Percentiles rank a stretch among this genome's conserved stretches.
Evolutionary conservation across 1,284 basidiomycete species (phyloP).

Genomic region (Lignosus rhinocerotis): DNA sequence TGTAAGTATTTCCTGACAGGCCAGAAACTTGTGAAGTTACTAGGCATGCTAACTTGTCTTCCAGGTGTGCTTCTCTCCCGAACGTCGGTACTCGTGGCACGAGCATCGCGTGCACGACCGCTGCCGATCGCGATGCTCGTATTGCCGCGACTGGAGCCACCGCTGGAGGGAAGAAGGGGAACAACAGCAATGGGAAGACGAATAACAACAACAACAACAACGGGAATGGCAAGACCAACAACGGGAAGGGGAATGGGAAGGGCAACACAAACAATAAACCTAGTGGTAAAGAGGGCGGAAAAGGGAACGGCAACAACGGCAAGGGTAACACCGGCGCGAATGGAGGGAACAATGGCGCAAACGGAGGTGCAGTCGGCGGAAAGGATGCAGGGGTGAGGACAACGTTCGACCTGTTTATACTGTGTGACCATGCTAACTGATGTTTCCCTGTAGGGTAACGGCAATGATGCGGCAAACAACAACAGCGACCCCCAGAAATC

Average conservation of each 20-base stretch:
- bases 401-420: background rate
- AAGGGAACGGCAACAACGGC: background rate
- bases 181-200: background rate
- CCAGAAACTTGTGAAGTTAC: background rate
- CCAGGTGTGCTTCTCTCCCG: slow-evolving; percentile 55
- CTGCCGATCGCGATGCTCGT: slow-evolving; percentile 37
- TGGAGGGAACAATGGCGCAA: background rate
- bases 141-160: slow-evolving; percentile 41
- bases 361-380: background rate
- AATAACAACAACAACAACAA: background rate
- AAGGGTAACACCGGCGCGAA: background rate
- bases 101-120: slow-evolving; percentile 46
- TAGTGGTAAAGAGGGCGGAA: background rate
- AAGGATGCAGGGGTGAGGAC: background rate
- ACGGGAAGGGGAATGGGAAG: background rate
- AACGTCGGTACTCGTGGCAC: slow-evolving; percentile 43
- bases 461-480: slow-evolving; percentile 1
- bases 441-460: background rate
- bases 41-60: background rate
- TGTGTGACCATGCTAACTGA: background rate
- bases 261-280: background rate
- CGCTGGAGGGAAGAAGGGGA: background rate
- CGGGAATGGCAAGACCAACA: background rate
- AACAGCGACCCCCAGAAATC: slow-evolving; percentile 30
- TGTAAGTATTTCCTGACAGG: slow-evolving; percentile 4